Evolutionary conservation across 148 eudicot species (phyloP).

Genomic region (Nepenthes mirabilis): DNA sequence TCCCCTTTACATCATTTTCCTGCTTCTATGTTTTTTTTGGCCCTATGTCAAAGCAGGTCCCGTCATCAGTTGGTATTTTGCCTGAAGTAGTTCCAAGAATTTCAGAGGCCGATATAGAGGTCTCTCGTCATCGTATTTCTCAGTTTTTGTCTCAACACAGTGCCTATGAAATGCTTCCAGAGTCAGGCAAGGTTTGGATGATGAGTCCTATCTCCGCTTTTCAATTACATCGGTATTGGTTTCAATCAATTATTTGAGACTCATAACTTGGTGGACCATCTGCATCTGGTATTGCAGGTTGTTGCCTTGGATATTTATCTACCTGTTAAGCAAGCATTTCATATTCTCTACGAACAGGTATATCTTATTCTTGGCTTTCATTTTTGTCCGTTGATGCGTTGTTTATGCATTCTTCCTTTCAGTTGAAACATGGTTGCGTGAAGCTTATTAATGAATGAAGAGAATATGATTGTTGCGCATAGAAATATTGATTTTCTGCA

Average conservation of each 20-base stretch:
- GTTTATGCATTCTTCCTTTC: too few relatives aligned
- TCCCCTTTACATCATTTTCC: neutral
- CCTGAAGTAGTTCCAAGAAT: conserved; percentile 41
- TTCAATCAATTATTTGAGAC: neutral
- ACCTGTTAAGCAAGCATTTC: conserved; percentile 97
- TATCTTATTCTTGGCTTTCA: neutral
- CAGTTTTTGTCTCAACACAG: conserved; percentile 64
- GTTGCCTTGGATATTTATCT: conserved; percentile 70
- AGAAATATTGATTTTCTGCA: too few relatives aligned
- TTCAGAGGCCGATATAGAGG: conserved; percentile 56
- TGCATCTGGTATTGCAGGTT: conserved; percentile 34
- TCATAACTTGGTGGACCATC: conserved; percentile 1
- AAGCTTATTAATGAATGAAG: too few relatives aligned
- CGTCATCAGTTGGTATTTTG: conserved; percentile 23
- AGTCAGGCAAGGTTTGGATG: conserved; percentile 79
- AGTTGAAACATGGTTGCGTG: too few relatives aligned
- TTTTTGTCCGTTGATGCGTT: too few relatives aligned
- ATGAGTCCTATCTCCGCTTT: neutral
- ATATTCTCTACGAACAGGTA: conserved; percentile 94
- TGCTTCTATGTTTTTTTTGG: neutral
- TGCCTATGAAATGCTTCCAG: conserved; percentile 89
- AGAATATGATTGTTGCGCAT: too few relatives aligned
- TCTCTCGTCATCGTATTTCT: conserved; percentile 76
- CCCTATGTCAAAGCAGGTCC: conserved; percentile 11
- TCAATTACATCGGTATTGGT: neutral